Conservation (phyloP, 345 rosid genomes). For the Dipteronia sinensis region DNA sequence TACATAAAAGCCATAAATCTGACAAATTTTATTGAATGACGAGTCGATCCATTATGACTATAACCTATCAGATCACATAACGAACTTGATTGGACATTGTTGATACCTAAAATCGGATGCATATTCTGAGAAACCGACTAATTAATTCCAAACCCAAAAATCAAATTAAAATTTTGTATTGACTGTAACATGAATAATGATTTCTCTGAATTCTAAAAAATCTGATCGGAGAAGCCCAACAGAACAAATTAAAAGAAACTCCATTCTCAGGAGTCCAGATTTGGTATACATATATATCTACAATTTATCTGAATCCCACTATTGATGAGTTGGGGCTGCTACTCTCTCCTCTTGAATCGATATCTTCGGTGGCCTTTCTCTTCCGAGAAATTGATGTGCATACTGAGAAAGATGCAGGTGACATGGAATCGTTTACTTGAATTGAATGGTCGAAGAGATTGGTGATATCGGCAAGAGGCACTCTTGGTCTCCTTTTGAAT, state of each 20-base stretch:
- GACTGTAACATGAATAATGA: not conserved
- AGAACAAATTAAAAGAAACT: not conserved
- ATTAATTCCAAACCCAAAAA: not conserved
- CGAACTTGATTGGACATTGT: not conserved
- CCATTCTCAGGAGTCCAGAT: not conserved
- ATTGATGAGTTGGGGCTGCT: constrained; percentile 17
- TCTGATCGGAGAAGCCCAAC: not conserved
- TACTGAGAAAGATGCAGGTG: not conserved
- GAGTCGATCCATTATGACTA: not conserved
- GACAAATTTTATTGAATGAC: too few relatives aligned
- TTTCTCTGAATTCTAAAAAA: not conserved
- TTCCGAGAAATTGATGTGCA: constrained; percentile 20
- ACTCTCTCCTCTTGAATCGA: not conserved
- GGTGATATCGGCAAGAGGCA: constrained; percentile 31
- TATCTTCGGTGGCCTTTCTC: constrained; percentile 20
- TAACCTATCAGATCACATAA: not conserved
- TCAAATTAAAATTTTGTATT: not conserved
- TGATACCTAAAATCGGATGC: not conserved
- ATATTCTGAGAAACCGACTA: not conserved
- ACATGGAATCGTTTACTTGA: constrained; percentile 5
- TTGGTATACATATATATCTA: too few relatives aligned
- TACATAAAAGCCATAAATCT: not conserved
- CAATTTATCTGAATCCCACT: constrained; percentile 25
- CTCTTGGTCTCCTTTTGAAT: constrained; percentile 22
- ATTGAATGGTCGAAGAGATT: constrained; percentile 4